phyloP scores from a whole-genome alignment of 2,329 filamentous ascomycete genomes.

The Aspergillus sp. region DNA sequence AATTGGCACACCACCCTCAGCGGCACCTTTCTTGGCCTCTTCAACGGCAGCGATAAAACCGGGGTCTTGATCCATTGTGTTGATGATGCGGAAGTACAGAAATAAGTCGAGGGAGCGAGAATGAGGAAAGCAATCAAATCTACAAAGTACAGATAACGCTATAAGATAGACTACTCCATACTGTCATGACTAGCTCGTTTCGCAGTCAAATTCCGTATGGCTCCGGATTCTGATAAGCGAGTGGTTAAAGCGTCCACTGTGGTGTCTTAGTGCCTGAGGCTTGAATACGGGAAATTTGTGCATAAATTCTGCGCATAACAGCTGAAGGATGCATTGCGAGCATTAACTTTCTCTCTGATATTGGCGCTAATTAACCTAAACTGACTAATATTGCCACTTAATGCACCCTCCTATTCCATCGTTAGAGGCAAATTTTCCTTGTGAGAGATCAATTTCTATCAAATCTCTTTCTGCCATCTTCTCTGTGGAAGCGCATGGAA shows the following conservation, averaged over 20 bases:
- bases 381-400: background rate
- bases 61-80: constrained; percentile 34
- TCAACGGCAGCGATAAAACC: constrained; percentile 54
- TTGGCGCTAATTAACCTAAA: too few species aligned
- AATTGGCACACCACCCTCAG: constrained; percentile 54
- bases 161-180: too few species aligned
- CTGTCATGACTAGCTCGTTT: too few species aligned
- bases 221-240: too few species aligned
- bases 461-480: background rate
- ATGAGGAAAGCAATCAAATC: background rate
- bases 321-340: too few species aligned
- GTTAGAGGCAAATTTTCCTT: background rate
- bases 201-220: too few species aligned
- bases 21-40: constrained; percentile 49
- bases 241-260: too few species aligned
- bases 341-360: too few species aligned
- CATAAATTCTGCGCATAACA: too few species aligned
- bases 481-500: background rate
- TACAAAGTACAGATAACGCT: too few species aligned
- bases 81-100: background rate
- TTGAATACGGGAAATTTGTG: too few species aligned
- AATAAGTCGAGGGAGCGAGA: background rate
- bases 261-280: too few species aligned
- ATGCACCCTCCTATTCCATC: background rate
- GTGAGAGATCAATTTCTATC: background rate